Conservation (phyloP, 768 basidiomycete genomes). For the Podaxis sp. region DNA sequence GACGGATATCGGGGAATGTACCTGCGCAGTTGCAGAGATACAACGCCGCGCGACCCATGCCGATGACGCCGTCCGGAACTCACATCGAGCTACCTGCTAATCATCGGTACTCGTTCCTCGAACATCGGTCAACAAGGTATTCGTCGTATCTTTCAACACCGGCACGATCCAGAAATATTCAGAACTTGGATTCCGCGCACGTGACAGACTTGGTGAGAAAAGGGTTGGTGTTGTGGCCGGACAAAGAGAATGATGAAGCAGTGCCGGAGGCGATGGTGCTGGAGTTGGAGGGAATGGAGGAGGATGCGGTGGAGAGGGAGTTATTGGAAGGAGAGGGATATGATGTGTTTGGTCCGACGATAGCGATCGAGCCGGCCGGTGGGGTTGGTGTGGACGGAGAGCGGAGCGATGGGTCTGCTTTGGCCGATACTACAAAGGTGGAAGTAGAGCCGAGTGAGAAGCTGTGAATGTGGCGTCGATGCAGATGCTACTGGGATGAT, state of each 20-base stretch:
- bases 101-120: constrained; percentile 10
- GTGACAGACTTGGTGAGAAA: constrained; percentile 46
- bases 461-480: neutral
- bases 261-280: constrained; percentile 9
- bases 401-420: neutral
- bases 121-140: constrained; percentile 33
- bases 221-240: constrained; percentile 51
- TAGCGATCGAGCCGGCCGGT: neutral
- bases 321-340: constrained; percentile 2
- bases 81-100: neutral
- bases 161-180: constrained; percentile 36
- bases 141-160: constrained; percentile 38
- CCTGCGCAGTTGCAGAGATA: constrained; percentile 38
- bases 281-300: constrained; percentile 12
- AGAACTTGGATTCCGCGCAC: constrained; percentile 46
- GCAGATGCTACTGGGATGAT: neutral
- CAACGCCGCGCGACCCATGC: constrained; percentile 41
- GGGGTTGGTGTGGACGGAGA: neutral
- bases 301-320: constrained; percentile 14
- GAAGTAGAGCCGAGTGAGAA: constrained; percentile 1
- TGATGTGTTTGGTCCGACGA: constrained; percentile 14
- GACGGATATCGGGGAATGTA: constrained; percentile 14
- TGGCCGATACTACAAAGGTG: neutral
- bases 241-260: constrained; percentile 7
- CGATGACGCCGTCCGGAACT: constrained; percentile 17